Evolutionary conservation across 306 rosid genomes (phyloP), one percentile per base, ranked within the genome.

Genomic region (Carpinus viminea): DNA sequence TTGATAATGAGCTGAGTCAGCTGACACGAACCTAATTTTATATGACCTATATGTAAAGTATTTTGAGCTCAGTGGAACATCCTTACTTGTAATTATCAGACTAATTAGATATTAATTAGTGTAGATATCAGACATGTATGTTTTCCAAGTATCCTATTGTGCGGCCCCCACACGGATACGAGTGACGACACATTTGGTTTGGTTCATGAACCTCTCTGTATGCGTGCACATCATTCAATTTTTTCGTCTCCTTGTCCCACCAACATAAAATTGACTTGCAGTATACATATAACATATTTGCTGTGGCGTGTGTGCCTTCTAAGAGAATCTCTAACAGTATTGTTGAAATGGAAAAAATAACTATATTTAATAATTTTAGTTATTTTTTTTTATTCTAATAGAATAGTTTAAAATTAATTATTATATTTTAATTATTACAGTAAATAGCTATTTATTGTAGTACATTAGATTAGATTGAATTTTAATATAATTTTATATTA

Each of bases 121-220:
- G 34, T 31, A 31, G 34, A 31, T 31, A 31, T 31, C 3, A 31
- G 34, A 31, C 2, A 31, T 31, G 34, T 31, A 31, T 31, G 34
- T 31, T 31, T 31, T 28, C n/a, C 18, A 59, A 56, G 71, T 5
- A 51, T 18, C 50, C 56, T 47, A 75, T 43, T 45, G 54, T 18
- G 84, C 26, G 26, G 26, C 85, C 21, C 87, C 88, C 87, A 82
- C 88, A 16, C 73, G 17, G 79, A 84, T 71, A 66, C 20, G 34
- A 26, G 34, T 59, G 82, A 74, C 59, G 20, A 43, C 5, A 7
- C 26, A 16, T 41, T 36, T 54, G 50, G 70, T 73, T 68, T 68
- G 85, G 85, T 85, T 89, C 90, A 87, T 85, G 90, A 18, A 68
- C 10, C 51, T 12, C 20, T 21, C 79, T 84, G 59, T 43, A 2